Evolutionary conservation across 148 eudicot species (phyloP).

Genomic region (Chenopodium quinoa): DNA sequence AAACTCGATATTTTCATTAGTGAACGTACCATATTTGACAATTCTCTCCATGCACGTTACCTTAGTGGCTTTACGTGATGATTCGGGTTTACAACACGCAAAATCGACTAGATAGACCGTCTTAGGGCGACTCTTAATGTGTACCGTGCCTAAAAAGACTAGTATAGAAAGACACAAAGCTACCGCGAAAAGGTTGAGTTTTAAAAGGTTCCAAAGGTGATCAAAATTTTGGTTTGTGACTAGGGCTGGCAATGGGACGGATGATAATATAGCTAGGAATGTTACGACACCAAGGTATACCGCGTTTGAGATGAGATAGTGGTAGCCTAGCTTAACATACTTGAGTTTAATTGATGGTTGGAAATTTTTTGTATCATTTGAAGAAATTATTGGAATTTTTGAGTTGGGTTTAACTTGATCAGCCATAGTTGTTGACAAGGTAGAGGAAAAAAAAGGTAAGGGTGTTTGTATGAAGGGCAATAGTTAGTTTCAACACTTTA

Average conservation of each 20-base stretch:
- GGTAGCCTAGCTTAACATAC: constrained; percentile 39
- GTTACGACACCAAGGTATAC: constrained; percentile 28
- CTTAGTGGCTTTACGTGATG: constrained; percentile 25
- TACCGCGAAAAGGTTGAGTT: constrained; percentile 15
- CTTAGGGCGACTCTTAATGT: constrained; percentile 27
- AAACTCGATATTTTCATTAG: constrained; percentile 32
- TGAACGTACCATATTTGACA: constrained; percentile 28
- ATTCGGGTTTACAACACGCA: constrained; percentile 34
- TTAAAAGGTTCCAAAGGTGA: constrained; percentile 8
- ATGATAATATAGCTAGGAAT: constrained; percentile 1
- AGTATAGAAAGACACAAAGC: background rate
- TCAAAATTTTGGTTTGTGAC: background rate
- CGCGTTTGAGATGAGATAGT: constrained; percentile 36
- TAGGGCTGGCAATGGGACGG: background rate
- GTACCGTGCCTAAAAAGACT: constrained; percentile 20
- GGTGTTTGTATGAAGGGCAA: background rate
- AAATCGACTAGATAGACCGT: constrained; percentile 33
- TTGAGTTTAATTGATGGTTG: constrained; percentile 29
- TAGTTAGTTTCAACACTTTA: background rate
- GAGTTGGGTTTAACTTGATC: constrained; percentile 3
- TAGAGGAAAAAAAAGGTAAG: background rate
- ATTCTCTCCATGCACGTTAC: constrained; percentile 35
- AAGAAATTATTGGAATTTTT: constrained; percentile 1
- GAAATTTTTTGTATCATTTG: background rate
- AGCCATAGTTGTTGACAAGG: constrained; percentile 5